A percentile compares a stretch with the other conserved stretches of the same genome.
Evolutionary conservation across 805 yeast species (phyloP).

Genomic region (Yarrowia sp.): DNA sequence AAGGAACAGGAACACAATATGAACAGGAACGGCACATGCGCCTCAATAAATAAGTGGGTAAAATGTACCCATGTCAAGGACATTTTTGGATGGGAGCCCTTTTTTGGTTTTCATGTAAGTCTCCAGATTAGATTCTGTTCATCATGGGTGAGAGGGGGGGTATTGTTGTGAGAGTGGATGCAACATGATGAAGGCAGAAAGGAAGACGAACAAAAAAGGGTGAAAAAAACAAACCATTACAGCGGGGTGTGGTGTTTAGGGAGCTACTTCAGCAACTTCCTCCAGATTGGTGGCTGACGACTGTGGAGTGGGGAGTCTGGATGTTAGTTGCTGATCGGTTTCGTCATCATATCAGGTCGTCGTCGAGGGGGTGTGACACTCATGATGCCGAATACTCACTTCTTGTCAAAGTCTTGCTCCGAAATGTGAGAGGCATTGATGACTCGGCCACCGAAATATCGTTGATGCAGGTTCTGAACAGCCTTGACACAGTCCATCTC

Average conservation of each 20-base stretch:
- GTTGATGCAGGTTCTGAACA: constrained; percentile 49
- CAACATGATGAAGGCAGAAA: neutral
- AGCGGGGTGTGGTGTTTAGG: neutral
- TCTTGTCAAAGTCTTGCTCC: constrained; percentile 7
- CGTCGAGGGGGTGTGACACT: neutral
- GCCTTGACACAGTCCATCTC: constrained; percentile 46
- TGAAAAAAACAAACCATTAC: constrained; percentile 6
- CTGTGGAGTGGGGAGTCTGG: constrained; percentile 6
- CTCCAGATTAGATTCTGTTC: neutral
- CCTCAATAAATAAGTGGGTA: constrained; percentile 35
- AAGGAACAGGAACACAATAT: constrained; percentile 13
- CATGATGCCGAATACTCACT: constrained; percentile 19
- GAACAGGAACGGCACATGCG: constrained; percentile 34
- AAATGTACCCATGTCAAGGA: neutral
- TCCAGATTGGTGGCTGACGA: neutral
- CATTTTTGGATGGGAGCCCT: constrained; percentile 4
- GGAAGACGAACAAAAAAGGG: neutral
- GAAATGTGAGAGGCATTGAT: constrained; percentile 45
- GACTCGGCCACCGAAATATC: constrained; percentile 50
- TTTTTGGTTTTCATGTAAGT: neutral
- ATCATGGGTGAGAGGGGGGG: constrained; percentile 2
- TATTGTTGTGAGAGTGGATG: constrained; percentile 1
- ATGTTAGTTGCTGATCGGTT: constrained; percentile 10
- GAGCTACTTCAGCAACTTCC: constrained; percentile 1
- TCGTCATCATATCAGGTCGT: neutral